phyloP scores from a whole-genome alignment of 305 asterid genomes.

The Andrographis paniculata region DNA sequence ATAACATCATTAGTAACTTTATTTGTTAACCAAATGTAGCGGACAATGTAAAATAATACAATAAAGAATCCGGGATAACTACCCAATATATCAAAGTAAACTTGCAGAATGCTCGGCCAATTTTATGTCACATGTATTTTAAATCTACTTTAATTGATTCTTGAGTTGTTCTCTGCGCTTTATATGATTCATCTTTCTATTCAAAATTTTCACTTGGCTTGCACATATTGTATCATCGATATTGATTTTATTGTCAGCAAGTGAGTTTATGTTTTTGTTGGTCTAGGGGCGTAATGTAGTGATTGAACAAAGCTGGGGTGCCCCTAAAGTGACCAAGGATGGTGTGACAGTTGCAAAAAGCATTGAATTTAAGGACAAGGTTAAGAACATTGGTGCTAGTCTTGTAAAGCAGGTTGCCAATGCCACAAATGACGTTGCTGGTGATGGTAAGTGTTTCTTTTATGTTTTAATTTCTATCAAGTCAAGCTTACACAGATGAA shows the following conservation, averaged over 20 bases:
- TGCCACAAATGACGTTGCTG: constrained; percentile 74
- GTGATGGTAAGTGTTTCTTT: constrained; percentile 47
- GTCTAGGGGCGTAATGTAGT: constrained; percentile 65
- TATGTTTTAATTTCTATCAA: not conserved
- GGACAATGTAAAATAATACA: no score
- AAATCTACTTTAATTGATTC: no score
- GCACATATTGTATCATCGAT: not conserved
- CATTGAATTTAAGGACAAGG: constrained; percentile 63
- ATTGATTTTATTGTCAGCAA: constrained; percentile 5
- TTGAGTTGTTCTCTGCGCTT: no score
- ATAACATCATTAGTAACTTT: no score
- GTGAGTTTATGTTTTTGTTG: not conserved
- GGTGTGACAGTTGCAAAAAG: constrained; percentile 81
- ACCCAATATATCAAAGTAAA: no score
- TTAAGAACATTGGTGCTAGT: constrained; percentile 70
- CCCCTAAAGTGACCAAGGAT: constrained; percentile 76
- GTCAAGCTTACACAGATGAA: no score
- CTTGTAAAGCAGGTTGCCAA: constrained; percentile 78
- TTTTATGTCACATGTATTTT: no score
- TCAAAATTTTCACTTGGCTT: not conserved
- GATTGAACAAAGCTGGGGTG: constrained; percentile 79
- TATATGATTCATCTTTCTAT: no score
- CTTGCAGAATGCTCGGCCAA: no score
- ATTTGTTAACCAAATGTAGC: no score
- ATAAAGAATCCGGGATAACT: no score